A percentile compares a stretch with the other conserved stretches of the same genome.
phyloP scores from a whole-genome alignment of 2,329 filamentous ascomycete genomes.

The Fusarium nematophilum region DNA sequence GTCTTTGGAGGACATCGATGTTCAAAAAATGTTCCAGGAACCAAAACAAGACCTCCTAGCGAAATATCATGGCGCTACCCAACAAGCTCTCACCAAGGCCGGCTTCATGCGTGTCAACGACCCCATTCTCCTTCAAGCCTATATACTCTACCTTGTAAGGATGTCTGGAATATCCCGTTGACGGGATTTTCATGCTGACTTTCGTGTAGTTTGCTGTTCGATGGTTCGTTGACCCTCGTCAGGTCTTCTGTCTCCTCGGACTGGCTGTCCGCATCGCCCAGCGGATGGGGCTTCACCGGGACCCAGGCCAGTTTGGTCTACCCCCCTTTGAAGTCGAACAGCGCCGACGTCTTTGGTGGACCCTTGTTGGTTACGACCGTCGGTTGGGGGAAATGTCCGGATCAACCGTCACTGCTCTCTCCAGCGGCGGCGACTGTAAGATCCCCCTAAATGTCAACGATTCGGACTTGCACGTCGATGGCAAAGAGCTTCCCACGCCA shows the following conservation, averaged over 20 bases:
- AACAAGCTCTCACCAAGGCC: constrained; percentile 74
- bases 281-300: constrained; percentile 75
- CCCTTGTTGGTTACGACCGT: constrained; percentile 74
- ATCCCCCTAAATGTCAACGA: constrained; percentile 72
- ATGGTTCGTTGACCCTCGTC: constrained; percentile 67
- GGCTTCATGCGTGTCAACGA: constrained; percentile 75
- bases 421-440: constrained; percentile 64
- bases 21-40: constrained; percentile 64
- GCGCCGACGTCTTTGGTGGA: constrained; percentile 80
- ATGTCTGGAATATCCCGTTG: background rate
- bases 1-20: constrained; percentile 68
- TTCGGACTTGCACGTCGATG: constrained; percentile 66
- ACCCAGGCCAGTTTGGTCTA: constrained; percentile 64
- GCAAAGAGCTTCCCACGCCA: constrained; percentile 63
- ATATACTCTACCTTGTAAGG: constrained; percentile 72
- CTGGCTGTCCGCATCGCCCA: constrained; percentile 75
- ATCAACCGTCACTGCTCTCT: constrained; percentile 66
- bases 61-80: constrained; percentile 67
- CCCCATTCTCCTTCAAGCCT: constrained; percentile 73
- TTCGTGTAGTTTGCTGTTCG: constrained; percentile 56
- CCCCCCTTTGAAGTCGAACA: constrained; percentile 74
- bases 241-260: constrained; percentile 64
- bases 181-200: constrained; percentile 2
- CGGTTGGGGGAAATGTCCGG: constrained; percentile 75
- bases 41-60: constrained; percentile 61